phyloP scores from a whole-genome alignment of 2,329 filamentous ascomycete genomes.

The Ophiostoma montium region DNA sequence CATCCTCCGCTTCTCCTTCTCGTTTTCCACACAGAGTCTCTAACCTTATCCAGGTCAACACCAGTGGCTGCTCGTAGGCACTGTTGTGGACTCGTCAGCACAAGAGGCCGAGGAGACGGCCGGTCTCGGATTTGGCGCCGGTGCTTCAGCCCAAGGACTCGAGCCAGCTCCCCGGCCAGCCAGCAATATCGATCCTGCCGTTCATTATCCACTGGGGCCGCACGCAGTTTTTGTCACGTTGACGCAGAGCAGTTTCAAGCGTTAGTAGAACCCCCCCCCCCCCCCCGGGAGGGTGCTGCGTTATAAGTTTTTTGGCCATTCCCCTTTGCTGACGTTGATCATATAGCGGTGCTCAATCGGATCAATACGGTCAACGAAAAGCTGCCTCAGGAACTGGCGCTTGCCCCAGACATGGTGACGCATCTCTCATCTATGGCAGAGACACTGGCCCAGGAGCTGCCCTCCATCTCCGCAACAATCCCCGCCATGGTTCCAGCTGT shows the following conservation, averaged over 20 bases:
- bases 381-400: conserved; percentile 23
- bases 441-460: conserved; percentile 37
- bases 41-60: conserved; percentile 31
- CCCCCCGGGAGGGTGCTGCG: too few relatives aligned
- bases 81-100: conserved; percentile 55
- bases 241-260: conserved; percentile 10
- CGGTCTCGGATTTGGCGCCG: conserved; percentile 59
- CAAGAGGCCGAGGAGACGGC: conserved; percentile 24
- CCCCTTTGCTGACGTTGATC: not conserved
- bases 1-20: too few relatives aligned
- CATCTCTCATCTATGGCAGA: conserved; percentile 46
- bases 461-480: conserved; percentile 6
- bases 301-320: conserved; percentile 18
- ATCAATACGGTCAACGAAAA: conserved; percentile 9
- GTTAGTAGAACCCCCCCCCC: conserved; percentile 8
- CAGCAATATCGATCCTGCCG: conserved; percentile 31
- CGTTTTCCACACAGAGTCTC: not conserved
- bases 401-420: conserved; percentile 55
- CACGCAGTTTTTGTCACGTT: conserved; percentile 11
- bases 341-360: conserved; percentile 9
- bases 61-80: conserved; percentile 82
- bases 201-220: conserved; percentile 45
- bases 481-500: conserved; percentile 27
- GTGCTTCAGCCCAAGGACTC: conserved; percentile 67
- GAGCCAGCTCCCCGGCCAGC: conserved; percentile 52